Evolutionary conservation across 768 basidiomycete genomes (phyloP), one percentile per base, ranked within the genome.

Genomic region (Amanita polypyramis): DNA sequence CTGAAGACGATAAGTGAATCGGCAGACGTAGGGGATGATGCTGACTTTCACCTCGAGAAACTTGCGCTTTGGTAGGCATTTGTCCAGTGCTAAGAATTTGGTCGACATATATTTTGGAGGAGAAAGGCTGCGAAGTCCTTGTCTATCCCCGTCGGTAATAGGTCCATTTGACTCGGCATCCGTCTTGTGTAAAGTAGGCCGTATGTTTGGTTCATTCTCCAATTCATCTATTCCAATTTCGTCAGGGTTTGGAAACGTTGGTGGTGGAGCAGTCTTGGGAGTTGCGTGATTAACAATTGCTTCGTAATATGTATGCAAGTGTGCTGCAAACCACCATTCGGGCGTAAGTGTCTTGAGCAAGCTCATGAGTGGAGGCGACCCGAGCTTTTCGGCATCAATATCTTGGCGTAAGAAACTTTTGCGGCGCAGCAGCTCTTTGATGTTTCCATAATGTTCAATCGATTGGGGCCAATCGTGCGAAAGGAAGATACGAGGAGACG

Each of bases 391-490:
- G 29, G 66, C 55, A 11, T 65, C 60, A 51, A 93, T 73, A 63
- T 97, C 90, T 20, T 70, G 65, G 30, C 71, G 70, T 59, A 97
- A 84, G 65, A 83, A 86, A 0, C 80, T 79, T 60, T 94, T 98
- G 36, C 77, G 75, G 2, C 79, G 70, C 11, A 98, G 65, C 0
- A 99, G 70, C 7, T 57, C 69, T 5, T 58, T 56, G 5, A 82
- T 62, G 57, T 97, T 75, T 14, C 94, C 93, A 53, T 92, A 72
- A 7, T 80, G 78, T 51, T 86, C 91, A 46, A 99, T 93, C 1
- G 73, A 73, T 35, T 77, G 74, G 0, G 96, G 96, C 96, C 95
- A 99, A 64, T 98, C 96, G 60, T 99, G 95, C 2, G 94, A 97
- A 30, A 98, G 72, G 69, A 97, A 89, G 21, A 98, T 75, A 23